Percentiles rank a stretch among this genome's conserved stretches.
phyloP scores from a whole-genome alignment of 805 yeast species.

The Lachancea waltii region DNA sequence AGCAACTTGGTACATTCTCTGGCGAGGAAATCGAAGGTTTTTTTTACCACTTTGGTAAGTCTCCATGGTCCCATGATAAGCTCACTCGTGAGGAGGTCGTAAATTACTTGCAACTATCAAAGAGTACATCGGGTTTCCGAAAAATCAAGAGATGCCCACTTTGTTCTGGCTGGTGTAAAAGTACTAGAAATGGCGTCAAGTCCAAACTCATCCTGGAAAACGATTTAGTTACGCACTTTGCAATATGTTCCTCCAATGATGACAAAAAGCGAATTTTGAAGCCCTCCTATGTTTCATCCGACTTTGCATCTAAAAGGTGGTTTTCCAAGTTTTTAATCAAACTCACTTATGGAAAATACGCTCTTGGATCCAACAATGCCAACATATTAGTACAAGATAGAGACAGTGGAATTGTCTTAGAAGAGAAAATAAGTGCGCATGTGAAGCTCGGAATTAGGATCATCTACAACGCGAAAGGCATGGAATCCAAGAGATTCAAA shows the following conservation, averaged over 20 bases:
- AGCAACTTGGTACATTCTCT: conserved; percentile 38
- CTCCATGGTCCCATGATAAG: conserved; percentile 49
- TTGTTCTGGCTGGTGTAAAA: conserved; percentile 57
- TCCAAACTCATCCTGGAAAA: conserved; percentile 34
- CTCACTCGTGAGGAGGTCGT: conserved; percentile 41
- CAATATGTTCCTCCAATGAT: conserved; percentile 75
- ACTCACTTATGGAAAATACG: conserved; percentile 81
- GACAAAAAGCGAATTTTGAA: conserved; percentile 62
- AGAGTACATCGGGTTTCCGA: conserved; percentile 30
- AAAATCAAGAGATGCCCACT: conserved; percentile 72
- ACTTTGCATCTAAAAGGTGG: conserved; percentile 84
- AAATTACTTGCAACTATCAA: conserved; percentile 41
- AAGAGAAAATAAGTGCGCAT: conserved; percentile 86
- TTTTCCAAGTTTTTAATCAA: conserved; percentile 75
- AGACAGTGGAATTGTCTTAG: conserved; percentile 78
- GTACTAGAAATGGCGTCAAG: conserved; percentile 38
- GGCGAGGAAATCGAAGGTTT: conserved; percentile 50
- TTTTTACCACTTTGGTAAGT: conserved; percentile 40
- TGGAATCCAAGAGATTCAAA: conserved; percentile 52
- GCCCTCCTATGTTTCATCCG: conserved; percentile 68
- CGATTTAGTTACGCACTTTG: conserved; percentile 80
- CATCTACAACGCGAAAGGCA: conserved; percentile 67
- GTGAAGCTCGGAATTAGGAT: conserved; percentile 83
- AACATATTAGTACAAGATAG: conserved; percentile 92
- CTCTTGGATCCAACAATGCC: conserved; percentile 84